These are phyloP conservation scores for Periconia macrospinosa DNA, from an alignment of 2,329 filamentous ascomycete genomes.

Conservation along the genomic window DNA sequence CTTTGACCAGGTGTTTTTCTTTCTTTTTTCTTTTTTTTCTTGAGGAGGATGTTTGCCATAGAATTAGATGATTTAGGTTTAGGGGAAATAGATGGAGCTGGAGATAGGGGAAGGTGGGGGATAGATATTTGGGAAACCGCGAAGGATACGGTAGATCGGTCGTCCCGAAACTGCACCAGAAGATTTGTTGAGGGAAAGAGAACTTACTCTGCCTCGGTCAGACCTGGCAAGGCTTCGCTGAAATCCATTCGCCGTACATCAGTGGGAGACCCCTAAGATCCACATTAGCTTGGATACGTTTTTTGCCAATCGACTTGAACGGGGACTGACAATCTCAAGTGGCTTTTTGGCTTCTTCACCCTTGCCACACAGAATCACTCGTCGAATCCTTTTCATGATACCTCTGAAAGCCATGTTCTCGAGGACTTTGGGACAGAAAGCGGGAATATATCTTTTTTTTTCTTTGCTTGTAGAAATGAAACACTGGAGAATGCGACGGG, in stretches of 20 bases:
- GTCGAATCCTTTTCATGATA: constrained; percentile 20
- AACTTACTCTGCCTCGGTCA: constrained; percentile 32
- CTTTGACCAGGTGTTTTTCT: background rate
- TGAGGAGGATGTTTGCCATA: background rate
- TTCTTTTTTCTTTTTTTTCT: no score
- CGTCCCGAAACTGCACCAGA: no score
- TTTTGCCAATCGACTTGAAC: background rate
- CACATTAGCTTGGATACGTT: background rate
- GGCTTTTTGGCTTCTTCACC: constrained; percentile 20
- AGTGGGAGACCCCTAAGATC: constrained; percentile 28
- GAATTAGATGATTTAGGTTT: background rate
- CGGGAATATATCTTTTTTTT: background rate
- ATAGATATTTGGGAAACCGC: no score
- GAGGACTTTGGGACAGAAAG: background rate
- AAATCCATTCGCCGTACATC: constrained; percentile 34
- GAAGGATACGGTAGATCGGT: no score
- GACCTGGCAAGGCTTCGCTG: constrained; percentile 27
- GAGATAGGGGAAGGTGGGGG: background rate
- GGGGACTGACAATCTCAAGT: constrained; percentile 22
- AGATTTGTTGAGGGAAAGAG: no score
- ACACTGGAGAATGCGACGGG: background rate
- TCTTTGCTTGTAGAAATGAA: constrained; percentile 7
- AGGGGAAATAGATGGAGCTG: background rate
- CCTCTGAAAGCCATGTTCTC: constrained; percentile 26
- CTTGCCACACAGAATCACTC: constrained; percentile 30